Evolutionary conservation across 345 rosid species (phyloP), one percentile per base, ranked within the genome.

Genomic region (Syzygium jambos): DNA sequence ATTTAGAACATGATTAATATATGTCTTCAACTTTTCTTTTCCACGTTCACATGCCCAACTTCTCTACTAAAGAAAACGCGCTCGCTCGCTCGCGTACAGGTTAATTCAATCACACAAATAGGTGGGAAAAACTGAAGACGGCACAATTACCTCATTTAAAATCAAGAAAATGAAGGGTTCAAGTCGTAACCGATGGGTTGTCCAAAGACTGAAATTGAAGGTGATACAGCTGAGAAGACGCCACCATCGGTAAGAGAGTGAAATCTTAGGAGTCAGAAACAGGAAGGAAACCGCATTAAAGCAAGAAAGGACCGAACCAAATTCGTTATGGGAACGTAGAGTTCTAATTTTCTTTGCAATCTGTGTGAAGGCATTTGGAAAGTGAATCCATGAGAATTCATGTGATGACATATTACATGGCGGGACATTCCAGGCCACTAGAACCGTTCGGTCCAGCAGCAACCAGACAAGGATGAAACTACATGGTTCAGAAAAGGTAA

Each of bases 1-100:
- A 84, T 91, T 92, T 57, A 93, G 93, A 85, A 91, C 95, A 78
- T 21, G 68, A 11, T 68, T 73, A 73, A 9, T 11, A 19, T 4
- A 46, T 11, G 25, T 34, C 49, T 73, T 34, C 2, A 5, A 34
- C 80, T 34, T 68, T 34, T 68, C 12, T 68, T 10, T 68, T 55
- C 27, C 27, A 21, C 11, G 25, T 55, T 68, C 77, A 15, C 41
- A 34, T 9, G 78, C 23, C 22, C 46, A 9, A 68, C 46, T 30
- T 65, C 78, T 65, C 16, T 30, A 29, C 17, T n/a, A 2, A 61
- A n/a, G 34, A 29, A 65, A 30, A 65, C 41, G 10, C 4, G 43
- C 78, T 14, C 19, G 78, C 6, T 65, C 22, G 0, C 78, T 65
- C 41, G 1, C 22, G 17, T 68, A 34, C 3, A 4, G 46, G 25